A percentile compares a stretch with the other conserved stretches of the same genome.
Conservation (phyloP, 805 yeast species). For the Teunomyces panamensis region DNA sequence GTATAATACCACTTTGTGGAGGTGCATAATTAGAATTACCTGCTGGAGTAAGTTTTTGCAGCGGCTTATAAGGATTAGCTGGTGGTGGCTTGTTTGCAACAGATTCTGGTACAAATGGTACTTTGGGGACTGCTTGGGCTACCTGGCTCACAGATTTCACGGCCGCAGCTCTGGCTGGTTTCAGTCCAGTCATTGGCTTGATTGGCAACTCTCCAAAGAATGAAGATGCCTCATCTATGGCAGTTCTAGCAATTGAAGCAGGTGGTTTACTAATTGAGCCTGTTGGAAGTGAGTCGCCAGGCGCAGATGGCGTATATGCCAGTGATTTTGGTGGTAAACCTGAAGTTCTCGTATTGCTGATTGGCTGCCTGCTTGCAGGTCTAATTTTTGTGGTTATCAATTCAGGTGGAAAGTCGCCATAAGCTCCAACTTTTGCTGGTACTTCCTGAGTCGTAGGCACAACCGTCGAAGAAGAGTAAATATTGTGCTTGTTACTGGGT, state of each 20-base stretch:
- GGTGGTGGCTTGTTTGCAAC: constrained; percentile 17
- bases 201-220: constrained; percentile 62
- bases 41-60: constrained; percentile 23
- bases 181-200: constrained; percentile 22
- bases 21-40: background rate
- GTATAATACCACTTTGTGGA: background rate
- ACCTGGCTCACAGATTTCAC: constrained; percentile 11
- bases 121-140: constrained; percentile 10
- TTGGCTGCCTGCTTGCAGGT: constrained; percentile 38
- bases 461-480: background rate
- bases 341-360: constrained; percentile 11
- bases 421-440: constrained; percentile 27
- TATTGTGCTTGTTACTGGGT: constrained; percentile 2
- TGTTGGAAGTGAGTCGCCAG: background rate
- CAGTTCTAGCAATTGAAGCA: constrained; percentile 4
- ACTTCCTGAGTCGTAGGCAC: background rate
- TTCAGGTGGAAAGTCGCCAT: constrained; percentile 69
- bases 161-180: constrained; percentile 31
- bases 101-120: constrained; percentile 9
- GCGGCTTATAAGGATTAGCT: constrained; percentile 18
- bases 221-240: constrained; percentile 17
- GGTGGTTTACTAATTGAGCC: constrained; percentile 14
- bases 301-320: background rate
- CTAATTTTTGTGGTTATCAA: constrained; percentile 42
- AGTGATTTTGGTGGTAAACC: constrained; percentile 3